A percentile compares a stretch with the other conserved stretches of the same genome.
phyloP scores from a whole-genome alignment of 805 yeast genomes.

The Ogataea salicorniae region DNA sequence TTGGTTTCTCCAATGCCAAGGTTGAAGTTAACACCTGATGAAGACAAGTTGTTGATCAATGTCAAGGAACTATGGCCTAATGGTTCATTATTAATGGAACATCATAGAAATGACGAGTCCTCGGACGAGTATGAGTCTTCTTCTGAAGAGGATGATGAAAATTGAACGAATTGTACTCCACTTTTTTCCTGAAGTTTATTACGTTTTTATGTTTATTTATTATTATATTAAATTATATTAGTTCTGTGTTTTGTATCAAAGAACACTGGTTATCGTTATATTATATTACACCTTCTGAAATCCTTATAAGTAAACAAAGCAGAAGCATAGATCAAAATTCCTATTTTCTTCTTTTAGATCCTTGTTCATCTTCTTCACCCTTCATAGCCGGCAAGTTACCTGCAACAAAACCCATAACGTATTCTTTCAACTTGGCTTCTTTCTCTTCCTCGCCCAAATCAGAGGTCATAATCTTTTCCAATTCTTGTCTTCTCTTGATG shows the following conservation, averaged over 20 bases:
- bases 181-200: not conserved
- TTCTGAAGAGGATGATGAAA: not conserved
- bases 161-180: not conserved
- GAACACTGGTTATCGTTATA: too few species aligned
- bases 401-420: constrained; percentile 61
- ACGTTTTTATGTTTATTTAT: not conserved
- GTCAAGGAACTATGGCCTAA: constrained; percentile 34
- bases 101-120: constrained; percentile 10
- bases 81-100: constrained; percentile 32
- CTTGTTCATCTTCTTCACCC: constrained; percentile 9
- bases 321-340: not conserved
- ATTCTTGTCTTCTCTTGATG: constrained; percentile 52
- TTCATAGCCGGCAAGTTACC: constrained; percentile 29
- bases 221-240: not conserved
- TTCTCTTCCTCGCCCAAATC: constrained; percentile 62
- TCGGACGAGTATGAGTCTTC: constrained; percentile 2
- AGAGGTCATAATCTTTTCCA: constrained; percentile 56
- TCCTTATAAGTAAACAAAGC: not conserved
- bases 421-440: constrained; percentile 67
- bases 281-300: too few species aligned
- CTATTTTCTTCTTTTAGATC: constrained; percentile 22
- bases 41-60: constrained; percentile 14
- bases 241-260: too few species aligned
- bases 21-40: constrained; percentile 23
- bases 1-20: constrained; percentile 34